These are phyloP conservation scores for Ormosia semicastrata DNA, from an alignment of 306 rosid genomes.

Conservation along the genomic window DNA sequence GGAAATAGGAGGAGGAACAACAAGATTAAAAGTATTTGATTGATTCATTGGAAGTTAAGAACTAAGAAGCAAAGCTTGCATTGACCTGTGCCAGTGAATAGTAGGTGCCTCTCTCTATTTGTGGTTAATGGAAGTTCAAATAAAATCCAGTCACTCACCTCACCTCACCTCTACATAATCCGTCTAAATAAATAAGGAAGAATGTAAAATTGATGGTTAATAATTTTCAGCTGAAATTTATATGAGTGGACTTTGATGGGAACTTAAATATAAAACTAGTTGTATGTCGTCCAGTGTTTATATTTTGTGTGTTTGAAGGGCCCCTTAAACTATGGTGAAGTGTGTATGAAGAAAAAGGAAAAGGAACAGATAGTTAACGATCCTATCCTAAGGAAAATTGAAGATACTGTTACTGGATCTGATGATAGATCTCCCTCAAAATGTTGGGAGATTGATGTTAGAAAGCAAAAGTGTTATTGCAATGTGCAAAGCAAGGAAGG, in stretches of 20 bases:
- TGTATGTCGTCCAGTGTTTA: neutral
- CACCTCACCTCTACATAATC: neutral
- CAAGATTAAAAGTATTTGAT: neutral
- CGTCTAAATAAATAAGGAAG: neutral
- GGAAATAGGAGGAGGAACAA: neutral
- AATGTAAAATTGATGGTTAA: neutral
- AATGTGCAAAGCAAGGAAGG: constrained; percentile 10
- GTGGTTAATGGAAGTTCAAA: neutral
- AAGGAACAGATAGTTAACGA: neutral
- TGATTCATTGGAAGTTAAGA: constrained; percentile 6
- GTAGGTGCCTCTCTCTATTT: neutral
- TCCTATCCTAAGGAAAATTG: constrained; percentile 3
- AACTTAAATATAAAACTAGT: neutral
- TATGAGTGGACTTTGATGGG: neutral
- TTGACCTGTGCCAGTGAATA: neutral
- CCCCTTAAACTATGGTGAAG: neutral
- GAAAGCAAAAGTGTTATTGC: neutral
- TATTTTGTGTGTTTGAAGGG: neutral
- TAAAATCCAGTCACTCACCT: neutral
- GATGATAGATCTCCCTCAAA: constrained; percentile 41
- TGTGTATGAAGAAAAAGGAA: neutral
- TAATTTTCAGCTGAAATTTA: neutral
- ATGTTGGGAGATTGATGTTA: constrained; percentile 22
- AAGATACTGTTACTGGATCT: constrained; percentile 48
- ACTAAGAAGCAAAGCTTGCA: neutral